Conservation (phyloP, 1,139 yeast species). For the Yamadazyma friedrichii region DNA sequence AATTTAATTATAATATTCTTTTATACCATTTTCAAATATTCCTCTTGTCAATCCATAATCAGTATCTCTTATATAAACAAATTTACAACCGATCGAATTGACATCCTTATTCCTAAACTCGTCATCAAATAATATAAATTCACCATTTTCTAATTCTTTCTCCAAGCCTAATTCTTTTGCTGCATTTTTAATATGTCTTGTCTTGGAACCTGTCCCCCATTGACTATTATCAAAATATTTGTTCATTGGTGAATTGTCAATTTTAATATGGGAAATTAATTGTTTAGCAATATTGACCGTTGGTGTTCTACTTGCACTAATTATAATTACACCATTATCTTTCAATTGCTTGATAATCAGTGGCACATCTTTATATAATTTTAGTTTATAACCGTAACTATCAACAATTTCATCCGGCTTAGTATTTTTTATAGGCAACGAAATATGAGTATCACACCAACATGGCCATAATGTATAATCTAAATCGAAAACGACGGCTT, state of each 20-base stretch:
- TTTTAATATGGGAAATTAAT: constrained; percentile 47
- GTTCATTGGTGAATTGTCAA: constrained; percentile 48
- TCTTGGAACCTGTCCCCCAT: constrained; percentile 70
- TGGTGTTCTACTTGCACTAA: constrained; percentile 68
- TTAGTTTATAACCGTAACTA: constrained; percentile 45
- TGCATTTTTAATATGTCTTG: constrained; percentile 52
- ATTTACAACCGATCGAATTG: constrained; percentile 57
- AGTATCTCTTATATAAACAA: constrained; percentile 49
- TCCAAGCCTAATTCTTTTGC: constrained; percentile 37
- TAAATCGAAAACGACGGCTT: constrained; percentile 67
- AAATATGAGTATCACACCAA: constrained; percentile 66
- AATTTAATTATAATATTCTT: constrained; percentile 7
- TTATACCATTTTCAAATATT: constrained; percentile 45
- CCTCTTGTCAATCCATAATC: constrained; percentile 49
- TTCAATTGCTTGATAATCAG: constrained; percentile 48
- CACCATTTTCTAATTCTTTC: constrained; percentile 43
- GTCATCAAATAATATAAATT: constrained; percentile 68
- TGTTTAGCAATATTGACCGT: constrained; percentile 63
- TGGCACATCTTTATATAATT: constrained; percentile 62
- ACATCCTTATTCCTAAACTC: constrained; percentile 69
- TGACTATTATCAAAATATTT: constrained; percentile 52
- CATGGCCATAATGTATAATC: constrained; percentile 80
- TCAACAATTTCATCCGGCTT: constrained; percentile 35
- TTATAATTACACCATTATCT: constrained; percentile 44
- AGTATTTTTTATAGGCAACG: constrained; percentile 38